Conservation (phyloP, 108 stramenopile genomes). For the Hondaea fermentalgiana region DNA sequence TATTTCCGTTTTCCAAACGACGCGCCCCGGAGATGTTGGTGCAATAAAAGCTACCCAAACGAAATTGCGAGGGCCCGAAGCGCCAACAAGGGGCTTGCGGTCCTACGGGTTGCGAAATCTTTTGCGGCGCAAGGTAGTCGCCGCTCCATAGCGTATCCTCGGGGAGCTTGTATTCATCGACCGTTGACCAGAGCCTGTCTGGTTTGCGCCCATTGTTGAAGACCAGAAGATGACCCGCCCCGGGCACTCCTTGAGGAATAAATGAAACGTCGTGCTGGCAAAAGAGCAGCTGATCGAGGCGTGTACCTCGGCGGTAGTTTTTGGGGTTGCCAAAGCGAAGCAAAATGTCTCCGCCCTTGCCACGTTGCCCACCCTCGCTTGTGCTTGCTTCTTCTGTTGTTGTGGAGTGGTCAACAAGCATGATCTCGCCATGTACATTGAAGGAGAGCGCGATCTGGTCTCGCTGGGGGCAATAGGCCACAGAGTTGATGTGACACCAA, state of each 20-base stretch:
- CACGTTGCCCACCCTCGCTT: neutral
- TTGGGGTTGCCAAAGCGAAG: neutral
- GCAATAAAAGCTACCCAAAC: neutral
- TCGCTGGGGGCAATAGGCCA: neutral
- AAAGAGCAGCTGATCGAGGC: neutral
- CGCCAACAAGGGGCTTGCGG: neutral
- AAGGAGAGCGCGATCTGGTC: neutral
- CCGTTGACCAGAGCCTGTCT: constrained; percentile 5
- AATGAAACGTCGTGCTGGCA: neutral
- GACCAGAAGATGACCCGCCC: neutral
- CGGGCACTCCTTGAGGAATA: neutral
- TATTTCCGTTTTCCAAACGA: neutral
- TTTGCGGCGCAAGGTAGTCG: neutral
- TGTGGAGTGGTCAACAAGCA: neutral
- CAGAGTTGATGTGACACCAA: neutral
- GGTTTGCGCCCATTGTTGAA: constrained; percentile 20
- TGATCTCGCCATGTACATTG: neutral
- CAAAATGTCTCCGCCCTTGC: neutral
- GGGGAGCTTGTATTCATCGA: neutral
- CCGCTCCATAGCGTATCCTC: neutral
- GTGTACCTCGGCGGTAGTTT: neutral
- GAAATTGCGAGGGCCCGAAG: neutral
- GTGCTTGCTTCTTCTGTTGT: neutral
- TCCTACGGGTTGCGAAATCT: neutral
- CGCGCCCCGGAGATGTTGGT: neutral